Base-by-base conservation (phyloP, 2,329 filamentous ascomycete genomes). In the Aspergillus calidoustus region DNA sequence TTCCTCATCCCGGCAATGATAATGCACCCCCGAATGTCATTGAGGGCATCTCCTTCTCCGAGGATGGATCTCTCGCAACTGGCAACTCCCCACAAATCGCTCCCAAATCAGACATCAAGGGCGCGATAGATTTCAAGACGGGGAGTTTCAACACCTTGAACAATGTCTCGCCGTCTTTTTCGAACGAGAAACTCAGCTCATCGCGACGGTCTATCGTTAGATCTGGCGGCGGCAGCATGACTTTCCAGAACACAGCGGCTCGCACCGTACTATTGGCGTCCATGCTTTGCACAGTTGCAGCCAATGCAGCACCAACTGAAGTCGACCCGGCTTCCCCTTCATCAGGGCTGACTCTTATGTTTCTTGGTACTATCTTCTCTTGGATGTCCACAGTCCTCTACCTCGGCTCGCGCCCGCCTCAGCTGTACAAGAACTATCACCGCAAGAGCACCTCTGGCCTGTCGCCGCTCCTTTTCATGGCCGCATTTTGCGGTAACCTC, bases 401-500 rank as follows among this genome's bases (percentile, higher is more conserved):
- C 68, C 83, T 88, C 41, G 81, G 79, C 64, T 88, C 86, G 31
- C 83, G 86, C 25, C 74, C 89, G 57, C 88, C 88, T 0, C 88
- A 90, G 70, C 81, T 90, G 43, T 85, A 87, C 78, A 87, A 89
- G 69, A 90, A 90, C 75, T 84, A 86, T 71, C 69, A 78, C 54
- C 85, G 87, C 53, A 84, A 85, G 69, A 88, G 86, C 48, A 89
- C 87, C 11, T 81, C 87, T 1, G 88, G 88, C 3, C 82, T 90
- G 8, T 86, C 83, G 0, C 86, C 87, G 0, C 76, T 85, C 0
- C 82, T 90, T 53, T 90, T 90, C 76, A 78, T 84, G 44, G 88
- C 88, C 5, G 88, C 88, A 3, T 90, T 90, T 72, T 84, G 84
- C 68, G 88, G 88, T 3, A 90, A 90, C 69, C 76, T 89, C 47